phyloP scores from a whole-genome alignment of 129 eudicot species.

The Sambucus nigra region DNA sequence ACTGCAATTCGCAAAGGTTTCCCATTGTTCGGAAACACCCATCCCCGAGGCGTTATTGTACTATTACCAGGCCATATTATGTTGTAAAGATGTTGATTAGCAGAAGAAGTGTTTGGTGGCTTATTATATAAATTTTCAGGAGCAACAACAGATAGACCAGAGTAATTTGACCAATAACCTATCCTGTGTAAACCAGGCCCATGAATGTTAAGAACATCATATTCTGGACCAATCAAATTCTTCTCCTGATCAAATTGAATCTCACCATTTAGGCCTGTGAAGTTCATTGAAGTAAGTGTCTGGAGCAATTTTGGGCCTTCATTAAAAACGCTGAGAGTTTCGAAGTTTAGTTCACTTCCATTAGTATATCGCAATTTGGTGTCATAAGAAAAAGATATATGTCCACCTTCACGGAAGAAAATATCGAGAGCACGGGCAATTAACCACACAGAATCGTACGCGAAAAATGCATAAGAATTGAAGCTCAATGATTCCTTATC shows the following conservation, averaged over 20 bases:
- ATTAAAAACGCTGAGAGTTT: conserved; percentile 14
- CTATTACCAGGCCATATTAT: conserved; percentile 24
- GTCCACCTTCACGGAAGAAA: conserved; percentile 15
- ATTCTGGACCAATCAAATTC: conserved; percentile 22
- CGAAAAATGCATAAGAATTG: conserved; percentile 21
- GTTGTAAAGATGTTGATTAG: conserved; percentile 9
- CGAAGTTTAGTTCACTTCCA: conserved; percentile 7
- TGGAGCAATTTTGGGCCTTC: conserved; percentile 10
- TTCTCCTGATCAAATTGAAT: conserved; percentile 14
- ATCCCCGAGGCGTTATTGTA: conserved; percentile 14
- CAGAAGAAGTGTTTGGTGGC: conserved; percentile 6
- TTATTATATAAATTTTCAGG: conserved; percentile 18
- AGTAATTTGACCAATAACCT: conserved; percentile 28
- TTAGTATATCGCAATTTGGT: conserved; percentile 4
- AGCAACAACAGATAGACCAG: conserved; percentile 15
- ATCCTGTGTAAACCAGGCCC: conserved; percentile 18
- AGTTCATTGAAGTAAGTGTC: conserved; percentile 10
- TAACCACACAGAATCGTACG: conserved; percentile 24
- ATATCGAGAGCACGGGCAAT: conserved; percentile 21
- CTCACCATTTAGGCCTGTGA: conserved; percentile 20
- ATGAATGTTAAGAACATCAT: conserved; percentile 19
- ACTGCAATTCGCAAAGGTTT: conserved; percentile 22
- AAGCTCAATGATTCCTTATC: not conserved
- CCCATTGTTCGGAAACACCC: conserved; percentile 29
- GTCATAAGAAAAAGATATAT: conserved; percentile 17